Conservation (phyloP, 192 early-diverging fungal genomes). For the Gamsiella multidivaricata region DNA sequence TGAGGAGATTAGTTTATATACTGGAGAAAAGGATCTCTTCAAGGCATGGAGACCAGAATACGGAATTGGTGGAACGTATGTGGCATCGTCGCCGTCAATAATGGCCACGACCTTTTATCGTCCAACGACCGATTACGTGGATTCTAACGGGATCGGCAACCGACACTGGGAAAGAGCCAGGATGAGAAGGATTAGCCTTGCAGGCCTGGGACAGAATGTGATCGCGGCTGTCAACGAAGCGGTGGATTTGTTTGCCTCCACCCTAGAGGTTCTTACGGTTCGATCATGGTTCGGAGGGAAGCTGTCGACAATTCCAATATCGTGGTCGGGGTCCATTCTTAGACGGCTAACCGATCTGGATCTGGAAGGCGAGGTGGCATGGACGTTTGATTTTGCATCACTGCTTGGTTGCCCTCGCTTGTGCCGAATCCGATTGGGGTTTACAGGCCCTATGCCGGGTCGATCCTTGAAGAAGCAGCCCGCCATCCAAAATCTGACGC, state of each 20-base stretch:
- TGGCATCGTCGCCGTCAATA: background rate
- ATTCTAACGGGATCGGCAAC: background rate
- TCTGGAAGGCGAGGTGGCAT: slow-evolving; percentile 45
- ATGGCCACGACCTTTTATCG: background rate
- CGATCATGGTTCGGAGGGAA: slow-evolving; percentile 48
- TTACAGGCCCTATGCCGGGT: slow-evolving; percentile 46
- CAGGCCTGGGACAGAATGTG: slow-evolving; percentile 30
- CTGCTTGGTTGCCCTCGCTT: slow-evolving; percentile 28
- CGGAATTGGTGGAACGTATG: background rate
- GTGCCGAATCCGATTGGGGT: slow-evolving; percentile 26
- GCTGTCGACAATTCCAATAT: slow-evolving; percentile 10
- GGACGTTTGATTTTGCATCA: slow-evolving; percentile 42
- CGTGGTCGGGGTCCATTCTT: slow-evolving; percentile 22
- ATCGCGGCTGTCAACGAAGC: slow-evolving; percentile 33
- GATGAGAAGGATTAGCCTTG: slow-evolving; percentile 27
- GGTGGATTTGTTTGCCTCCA: slow-evolving; percentile 17
- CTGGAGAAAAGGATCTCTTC: slow-evolving; percentile 9
- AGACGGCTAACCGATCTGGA: slow-evolving; percentile 16
- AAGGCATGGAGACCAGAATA: slow-evolving; percentile 22
- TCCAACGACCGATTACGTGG: background rate
- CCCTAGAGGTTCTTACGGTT: slow-evolving; percentile 10
- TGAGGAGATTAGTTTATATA: slow-evolving; percentile 30
- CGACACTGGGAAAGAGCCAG: background rate
- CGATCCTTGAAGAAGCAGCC: slow-evolving; percentile 38
- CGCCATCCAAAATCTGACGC: slow-evolving; percentile 16